Conservation (phyloP, 352 stramenopile genomes). For the Phytophthora tentaculata region DNA sequence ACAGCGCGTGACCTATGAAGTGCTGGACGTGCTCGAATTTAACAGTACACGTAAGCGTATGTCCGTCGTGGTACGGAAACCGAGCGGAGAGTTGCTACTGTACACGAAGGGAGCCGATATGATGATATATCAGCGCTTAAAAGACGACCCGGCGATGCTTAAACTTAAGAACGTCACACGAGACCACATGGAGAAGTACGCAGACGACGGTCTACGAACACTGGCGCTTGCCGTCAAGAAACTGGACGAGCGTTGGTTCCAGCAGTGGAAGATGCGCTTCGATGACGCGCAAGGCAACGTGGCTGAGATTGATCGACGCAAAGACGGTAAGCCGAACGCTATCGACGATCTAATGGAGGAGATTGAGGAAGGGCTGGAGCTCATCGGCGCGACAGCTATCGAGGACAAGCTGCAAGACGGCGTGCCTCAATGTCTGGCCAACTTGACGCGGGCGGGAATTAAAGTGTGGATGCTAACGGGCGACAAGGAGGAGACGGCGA, state of each 20-base stretch:
- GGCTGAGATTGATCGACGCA: constrained; percentile 76
- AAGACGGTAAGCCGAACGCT: constrained; percentile 78
- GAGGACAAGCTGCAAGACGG: constrained; percentile 93
- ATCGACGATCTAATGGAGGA: constrained; percentile 84
- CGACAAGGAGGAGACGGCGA: constrained; percentile 95
- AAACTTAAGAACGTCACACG: constrained; percentile 63
- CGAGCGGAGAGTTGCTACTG: constrained; percentile 60
- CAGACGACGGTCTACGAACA: constrained; percentile 85
- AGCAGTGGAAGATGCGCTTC: constrained; percentile 75
- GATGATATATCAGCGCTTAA: constrained; percentile 89
- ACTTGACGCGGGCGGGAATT: constrained; percentile 87
- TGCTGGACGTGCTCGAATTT: constrained; percentile 81
- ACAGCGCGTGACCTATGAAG: constrained; percentile 55
- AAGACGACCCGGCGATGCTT: constrained; percentile 53
- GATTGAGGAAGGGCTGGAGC: constrained; percentile 79
- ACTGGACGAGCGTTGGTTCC: constrained; percentile 74
- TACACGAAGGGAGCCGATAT: constrained; percentile 94
- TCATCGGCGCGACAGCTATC: constrained; percentile 92
- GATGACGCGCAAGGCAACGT: constrained; percentile 76
- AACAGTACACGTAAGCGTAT: constrained; percentile 84
- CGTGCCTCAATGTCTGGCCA: constrained; percentile 85
- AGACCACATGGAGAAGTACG: constrained; percentile 86
- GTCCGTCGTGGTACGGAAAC: constrained; percentile 70
- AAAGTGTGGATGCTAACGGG: constrained; percentile 97
- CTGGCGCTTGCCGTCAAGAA: constrained; percentile 79